These are phyloP conservation scores for Coemansia sp. DNA, from an alignment of 192 early-diverging fungal species.

Conservation along the genomic window DNA sequence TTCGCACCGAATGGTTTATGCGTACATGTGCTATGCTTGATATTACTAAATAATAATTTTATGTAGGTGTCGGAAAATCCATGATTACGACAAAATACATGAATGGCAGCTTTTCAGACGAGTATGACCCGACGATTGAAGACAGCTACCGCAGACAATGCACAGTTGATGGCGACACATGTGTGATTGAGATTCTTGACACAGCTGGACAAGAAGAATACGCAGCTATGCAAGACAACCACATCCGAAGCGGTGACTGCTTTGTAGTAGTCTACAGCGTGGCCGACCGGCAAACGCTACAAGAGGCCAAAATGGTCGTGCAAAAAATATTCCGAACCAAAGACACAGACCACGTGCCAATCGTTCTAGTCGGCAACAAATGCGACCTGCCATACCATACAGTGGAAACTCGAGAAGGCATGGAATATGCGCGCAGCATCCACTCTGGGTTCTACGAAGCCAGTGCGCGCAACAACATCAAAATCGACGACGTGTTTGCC, in stretches of 20 bases:
- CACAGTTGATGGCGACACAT: conserved; percentile 94
- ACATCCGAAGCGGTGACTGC: conserved; percentile 87
- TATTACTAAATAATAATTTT: neutral
- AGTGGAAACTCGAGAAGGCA: conserved; percentile 82
- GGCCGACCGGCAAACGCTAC: conserved; percentile 84
- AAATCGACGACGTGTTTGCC: conserved; percentile 88
- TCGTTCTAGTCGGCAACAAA: conserved; percentile 96
- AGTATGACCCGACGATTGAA: conserved; percentile 98
- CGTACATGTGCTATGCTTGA: neutral
- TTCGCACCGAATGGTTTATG: neutral
- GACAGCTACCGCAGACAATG: conserved; percentile 98
- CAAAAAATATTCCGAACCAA: conserved; percentile 92
- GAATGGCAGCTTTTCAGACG: conserved; percentile 84
- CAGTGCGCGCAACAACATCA: conserved; percentile 85
- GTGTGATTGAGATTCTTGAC: conserved; percentile 95
- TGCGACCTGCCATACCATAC: conserved; percentile 82
- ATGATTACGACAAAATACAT: conserved; percentile 93
- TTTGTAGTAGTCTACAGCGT: conserved; percentile 91
- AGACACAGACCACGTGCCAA: conserved; percentile 78
- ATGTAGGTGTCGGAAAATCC: conserved; percentile 73
- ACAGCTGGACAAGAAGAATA: conserved; percentile 93
- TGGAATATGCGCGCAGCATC: conserved; percentile 69
- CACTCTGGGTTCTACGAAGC: conserved; percentile 88
- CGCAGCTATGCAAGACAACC: conserved; percentile 75
- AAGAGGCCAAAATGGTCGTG: conserved; percentile 80